Base-by-base conservation (phyloP, 129 eudicot genomes). In the Glebionis coronaria region DNA sequence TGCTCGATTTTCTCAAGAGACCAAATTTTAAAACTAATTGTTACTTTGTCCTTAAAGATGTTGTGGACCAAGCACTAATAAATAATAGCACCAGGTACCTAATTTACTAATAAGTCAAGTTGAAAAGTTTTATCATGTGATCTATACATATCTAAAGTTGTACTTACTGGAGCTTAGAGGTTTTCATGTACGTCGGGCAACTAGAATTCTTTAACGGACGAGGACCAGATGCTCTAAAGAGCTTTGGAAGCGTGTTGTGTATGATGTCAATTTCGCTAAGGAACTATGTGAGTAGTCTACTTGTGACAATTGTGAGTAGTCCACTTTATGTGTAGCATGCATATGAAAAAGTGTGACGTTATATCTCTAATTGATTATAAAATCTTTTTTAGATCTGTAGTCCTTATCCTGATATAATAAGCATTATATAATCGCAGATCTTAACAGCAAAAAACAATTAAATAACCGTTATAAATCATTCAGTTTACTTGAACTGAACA, bases 101-200 rank as follows among this genome's bases (percentile, higher is more conserved):
- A 63, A 51, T 52, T 76, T 46, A 19, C 12, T 42, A 31, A 12
- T 56, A 51, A 27, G 14, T 10, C 47, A 57, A 61, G 20, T 56
- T n/a, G 21, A 29, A 29, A 29, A 4, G n/a, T n/a, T n/a, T n/a
- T n/a, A n/a, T n/a, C n/a, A n/a, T n/a, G n/a, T n/a, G n/a, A n/a
- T n/a, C n/a, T n/a, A n/a, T n/a, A n/a, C n/a, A n/a, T n/a, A n/a
- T n/a, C n/a, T n/a, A n/a, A n/a, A n/a, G n/a, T n/a, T n/a, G 88
- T 78, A 10, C 83, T 91, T 0, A 79, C 85, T 23, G 96, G 97
- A 4, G 93, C 94, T 31, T 85, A 0, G 96, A 91, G 77, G 92
- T 88, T 21, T 91, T 82, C 59, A 91, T 91, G 97, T 83, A 82
- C 16, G 96, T 91, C 4, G 93, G 93, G 5, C 97, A 91, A n/a